Conservation (phyloP, 2,329 filamentous ascomycete genomes). For the Lasiodiplodia sp. region DNA sequence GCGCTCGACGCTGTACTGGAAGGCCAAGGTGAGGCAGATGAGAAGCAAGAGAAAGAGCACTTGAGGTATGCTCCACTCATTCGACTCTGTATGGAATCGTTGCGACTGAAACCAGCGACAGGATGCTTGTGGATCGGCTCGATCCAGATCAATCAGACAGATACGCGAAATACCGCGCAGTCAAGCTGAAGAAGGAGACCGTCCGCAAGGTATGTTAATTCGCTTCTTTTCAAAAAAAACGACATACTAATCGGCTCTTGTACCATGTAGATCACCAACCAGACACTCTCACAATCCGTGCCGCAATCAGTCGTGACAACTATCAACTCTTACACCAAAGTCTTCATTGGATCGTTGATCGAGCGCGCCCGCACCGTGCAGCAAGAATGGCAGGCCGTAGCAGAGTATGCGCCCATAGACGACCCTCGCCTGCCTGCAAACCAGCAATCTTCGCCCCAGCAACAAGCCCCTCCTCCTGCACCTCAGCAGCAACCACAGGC, state of each 20-base stretch:
- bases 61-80: slow-evolving; percentile 50
- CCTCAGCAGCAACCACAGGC: slow-evolving; percentile 36
- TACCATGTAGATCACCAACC: slow-evolving; percentile 70
- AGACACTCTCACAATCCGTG: slow-evolving; percentile 80
- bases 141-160: slow-evolving; percentile 71
- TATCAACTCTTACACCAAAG: slow-evolving; percentile 78
- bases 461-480: slow-evolving; percentile 18
- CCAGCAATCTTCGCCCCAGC: slow-evolving; percentile 18
- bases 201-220: slow-evolving; percentile 66
- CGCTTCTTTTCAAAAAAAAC: background rate
- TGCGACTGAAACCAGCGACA: slow-evolving; percentile 30
- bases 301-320: slow-evolving; percentile 75
- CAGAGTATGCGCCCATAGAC: slow-evolving; percentile 62
- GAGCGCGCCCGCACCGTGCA: slow-evolving; percentile 75
- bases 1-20: slow-evolving; percentile 58
- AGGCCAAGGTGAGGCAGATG: slow-evolving; percentile 64
- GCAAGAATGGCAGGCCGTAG: slow-evolving; percentile 70
- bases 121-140: slow-evolving; percentile 70
- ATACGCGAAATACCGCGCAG: slow-evolving; percentile 74
- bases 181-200: slow-evolving; percentile 71
- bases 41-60: slow-evolving; percentile 72
- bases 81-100: background rate
- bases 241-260: background rate
- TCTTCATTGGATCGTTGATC: slow-evolving; percentile 79
- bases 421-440: slow-evolving; percentile 48